These are phyloP conservation scores for Odontarrhena argentea DNA, from an alignment of 345 rosid genomes.

Conservation along the genomic window DNA sequence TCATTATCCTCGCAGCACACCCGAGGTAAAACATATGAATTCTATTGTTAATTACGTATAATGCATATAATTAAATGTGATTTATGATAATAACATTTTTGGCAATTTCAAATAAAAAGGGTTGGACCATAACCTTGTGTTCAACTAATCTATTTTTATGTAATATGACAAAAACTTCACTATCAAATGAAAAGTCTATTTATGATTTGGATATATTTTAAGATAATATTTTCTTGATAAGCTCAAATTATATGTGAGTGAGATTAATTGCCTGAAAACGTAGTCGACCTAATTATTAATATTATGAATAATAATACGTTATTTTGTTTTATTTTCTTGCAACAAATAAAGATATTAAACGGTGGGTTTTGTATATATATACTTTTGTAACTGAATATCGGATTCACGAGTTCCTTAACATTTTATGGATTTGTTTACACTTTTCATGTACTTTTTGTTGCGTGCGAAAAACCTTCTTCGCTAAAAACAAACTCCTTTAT, in stretches of 20 bases:
- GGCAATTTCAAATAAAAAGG: constrained; percentile 6
- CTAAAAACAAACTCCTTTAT: background rate
- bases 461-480: constrained; percentile 18
- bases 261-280: constrained; percentile 2
- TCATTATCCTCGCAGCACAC: constrained; percentile 69
- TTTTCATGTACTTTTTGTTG: constrained; percentile 43
- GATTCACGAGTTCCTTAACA: constrained; percentile 36
- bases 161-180: constrained; percentile 30
- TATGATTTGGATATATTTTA: constrained; percentile 12
- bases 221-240: constrained; percentile 9
- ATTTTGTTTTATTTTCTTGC: too few relatives aligned
- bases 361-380: background rate
- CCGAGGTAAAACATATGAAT: constrained; percentile 42
- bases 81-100: background rate
- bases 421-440: constrained; percentile 8
- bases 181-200: background rate
- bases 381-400: constrained; percentile 29
- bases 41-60: too few relatives aligned
- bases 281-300: background rate
- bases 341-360: background rate
- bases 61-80: background rate
- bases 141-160: constrained; percentile 13
- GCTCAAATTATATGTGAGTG: background rate
- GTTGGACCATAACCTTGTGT: constrained; percentile 29
- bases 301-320: background rate